Evolutionary conservation across 768 basidiomycete genomes (phyloP).

Genomic region (Gymnopilus dilepis): DNA sequence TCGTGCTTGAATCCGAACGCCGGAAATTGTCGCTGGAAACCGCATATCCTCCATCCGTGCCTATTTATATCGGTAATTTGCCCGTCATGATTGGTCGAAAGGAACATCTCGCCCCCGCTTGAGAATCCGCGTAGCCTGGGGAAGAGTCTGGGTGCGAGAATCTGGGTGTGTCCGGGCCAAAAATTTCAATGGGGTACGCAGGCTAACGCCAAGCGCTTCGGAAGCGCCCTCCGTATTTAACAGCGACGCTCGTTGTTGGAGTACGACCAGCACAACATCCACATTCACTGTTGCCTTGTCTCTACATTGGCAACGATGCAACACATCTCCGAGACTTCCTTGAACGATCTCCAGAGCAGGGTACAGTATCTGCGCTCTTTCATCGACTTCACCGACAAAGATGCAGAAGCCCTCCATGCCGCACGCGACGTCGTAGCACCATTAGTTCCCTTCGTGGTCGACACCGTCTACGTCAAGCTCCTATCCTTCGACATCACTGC

Average conservation of each 20-base stretch:
- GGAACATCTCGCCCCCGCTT: not conserved
- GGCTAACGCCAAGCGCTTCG: not conserved
- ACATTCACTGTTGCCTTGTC: not conserved
- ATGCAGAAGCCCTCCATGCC: conserved; percentile 46
- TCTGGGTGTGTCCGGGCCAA: not conserved
- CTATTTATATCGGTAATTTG: not conserved
- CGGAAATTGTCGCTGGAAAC: not conserved
- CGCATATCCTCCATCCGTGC: not conserved
- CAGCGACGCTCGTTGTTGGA: not conserved
- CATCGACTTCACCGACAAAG: conserved; percentile 46
- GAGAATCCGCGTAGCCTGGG: not conserved
- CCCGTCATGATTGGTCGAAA: not conserved
- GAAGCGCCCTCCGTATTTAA: not conserved
- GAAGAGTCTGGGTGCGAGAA: not conserved
- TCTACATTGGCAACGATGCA: conserved; percentile 29
- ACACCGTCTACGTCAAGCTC: conserved; percentile 51
- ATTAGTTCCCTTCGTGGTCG: conserved; percentile 48
- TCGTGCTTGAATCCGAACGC: not conserved
- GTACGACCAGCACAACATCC: not conserved
- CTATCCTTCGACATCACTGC: conserved; percentile 48
- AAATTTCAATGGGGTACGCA: not conserved
- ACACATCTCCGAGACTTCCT: conserved; percentile 30
- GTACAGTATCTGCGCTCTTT: conserved; percentile 51
- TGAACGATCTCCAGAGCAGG: conserved; percentile 40
- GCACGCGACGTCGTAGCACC: conserved; percentile 46